Evolutionary conservation across 768 basidiomycete species (phyloP), one percentile per base, ranked within the genome.

Genomic region (Gyrodon lividus): DNA sequence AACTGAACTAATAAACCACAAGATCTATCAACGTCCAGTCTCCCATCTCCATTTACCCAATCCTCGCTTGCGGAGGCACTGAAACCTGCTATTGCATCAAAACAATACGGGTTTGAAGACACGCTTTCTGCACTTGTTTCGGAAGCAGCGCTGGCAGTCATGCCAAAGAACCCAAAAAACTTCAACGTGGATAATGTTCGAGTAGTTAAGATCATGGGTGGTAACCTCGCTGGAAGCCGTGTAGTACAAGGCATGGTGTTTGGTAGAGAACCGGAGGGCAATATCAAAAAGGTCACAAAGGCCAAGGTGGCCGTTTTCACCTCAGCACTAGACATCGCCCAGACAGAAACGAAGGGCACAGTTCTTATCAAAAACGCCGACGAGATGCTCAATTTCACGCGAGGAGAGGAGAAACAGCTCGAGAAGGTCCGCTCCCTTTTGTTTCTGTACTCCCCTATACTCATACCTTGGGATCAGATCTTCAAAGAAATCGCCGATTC

Each of bases 161-260:
- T 98, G 94, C 92, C 93, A 4, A 67, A 77, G 2, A 91, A 90
- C 66, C 82, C 84, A 7, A 87, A 87, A 65, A 86, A 92, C 70
- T 99, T 98, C 82, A 98, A 97, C 70, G 94, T 98, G 24, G 97
- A 99, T 71, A 95, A 94, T 61, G 91, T 99, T 0, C 85, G 97
- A 9, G 96, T 99, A 22, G 97, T 99, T 62, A 99, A 98, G 74
- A 98, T 99, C 55, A 87, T 99, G 83, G 97, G 97, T 50, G 92
- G 97, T 28, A 89, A 80, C 61, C 72, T 99, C n/a, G 69, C 83
- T 4, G 80, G 77, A 20, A 96, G 93, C 71, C 83, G 79, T 50
- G 95, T 99, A 5, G 89, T 99, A 5, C 83, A 89, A 57, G 97
- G 97, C 45, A 99, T 99, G 97, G 97, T 99, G 0, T 98, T 98